Evolutionary conservation across 2,329 filamentous ascomycete genomes (phyloP), one percentile per base, ranked within the genome.

Genomic region (Zasmidium citrigriseum): DNA sequence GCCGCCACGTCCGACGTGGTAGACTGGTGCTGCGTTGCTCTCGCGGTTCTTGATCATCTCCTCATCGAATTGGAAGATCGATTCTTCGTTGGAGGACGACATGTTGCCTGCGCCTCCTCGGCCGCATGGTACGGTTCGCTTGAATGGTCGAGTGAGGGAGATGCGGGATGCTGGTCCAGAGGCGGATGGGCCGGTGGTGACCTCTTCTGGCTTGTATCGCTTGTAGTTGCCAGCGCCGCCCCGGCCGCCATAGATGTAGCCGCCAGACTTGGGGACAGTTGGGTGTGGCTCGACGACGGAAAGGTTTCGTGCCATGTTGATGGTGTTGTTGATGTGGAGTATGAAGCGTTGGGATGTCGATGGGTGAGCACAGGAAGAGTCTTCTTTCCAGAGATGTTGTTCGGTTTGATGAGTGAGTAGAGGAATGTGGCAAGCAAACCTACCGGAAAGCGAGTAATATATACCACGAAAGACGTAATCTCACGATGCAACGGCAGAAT

Each of bases 1-100:
- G 44, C 85, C 85, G 20, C 85, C 85, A 46, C 85, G 79, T 46
- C 85, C 85, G 62, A 87, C 82, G 70, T 86, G 83, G 78, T 86
- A 87, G 61, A 87, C 80, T 18, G 85, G 85, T 2, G 84, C 83
- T 12, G 45, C 47, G 23, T 63, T 62, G 46, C 54, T 57, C 48
- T 81, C 77, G 57, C 80, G 78, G 62, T 83, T 76, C 58, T 80
- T 80, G 65, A 84, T 80, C 52, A 88, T 79, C 68, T 88, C 85
- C 75, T 88, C 85, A 72, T 88, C 86, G 75, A 90, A 90, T 73
- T 81, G 83, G 79, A 87, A 87, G 71, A 87, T 86, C 68, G 82
- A 80, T 44, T 83, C 79, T 66, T 87, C 74, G 59, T 73, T 72
- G 59, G 66, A 52, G 82, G 68, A 25, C 72, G 75, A 78, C 59